Percentiles rank a stretch among this genome's conserved stretches.
phyloP scores from a whole-genome alignment of 164 flowering plant species.

The Protea cynaroides region DNA sequence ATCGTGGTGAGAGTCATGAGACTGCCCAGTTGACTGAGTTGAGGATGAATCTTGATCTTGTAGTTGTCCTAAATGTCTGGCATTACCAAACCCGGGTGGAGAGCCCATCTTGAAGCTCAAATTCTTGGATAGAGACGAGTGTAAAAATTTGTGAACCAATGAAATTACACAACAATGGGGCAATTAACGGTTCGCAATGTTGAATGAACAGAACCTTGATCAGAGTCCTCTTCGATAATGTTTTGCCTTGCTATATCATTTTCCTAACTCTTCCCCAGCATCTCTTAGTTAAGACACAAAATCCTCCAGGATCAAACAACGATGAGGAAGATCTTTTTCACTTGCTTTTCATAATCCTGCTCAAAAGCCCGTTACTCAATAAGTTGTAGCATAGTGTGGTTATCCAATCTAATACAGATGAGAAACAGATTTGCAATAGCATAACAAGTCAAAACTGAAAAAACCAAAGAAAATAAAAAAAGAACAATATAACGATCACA shows the following conservation, averaged over 20 bases:
- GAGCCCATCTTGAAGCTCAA: slow-evolving; percentile 37
- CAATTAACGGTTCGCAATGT: slow-evolving; percentile 26
- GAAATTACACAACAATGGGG: slow-evolving; percentile 37
- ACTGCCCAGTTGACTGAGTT: slow-evolving; percentile 49
- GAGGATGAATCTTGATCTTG: slow-evolving; percentile 55
- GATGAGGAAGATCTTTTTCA: background rate
- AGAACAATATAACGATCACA: too few relatives aligned
- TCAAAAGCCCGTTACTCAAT: background rate
- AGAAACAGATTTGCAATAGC: too few relatives aligned
- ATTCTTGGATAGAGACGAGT: slow-evolving; percentile 24
- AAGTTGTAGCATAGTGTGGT: background rate
- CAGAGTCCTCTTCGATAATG: slow-evolving; percentile 23
- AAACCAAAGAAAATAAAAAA: too few relatives aligned
- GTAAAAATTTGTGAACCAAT: slow-evolving; percentile 26
- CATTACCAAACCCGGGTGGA: slow-evolving; percentile 25
- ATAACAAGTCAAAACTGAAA: too few relatives aligned
- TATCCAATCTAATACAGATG: too few relatives aligned
- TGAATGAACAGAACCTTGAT: slow-evolving; percentile 19
- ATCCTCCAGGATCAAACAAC: background rate
- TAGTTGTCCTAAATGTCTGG: slow-evolving; percentile 34
- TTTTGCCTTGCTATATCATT: slow-evolving; percentile 22
- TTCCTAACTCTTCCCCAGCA: slow-evolving; percentile 6
- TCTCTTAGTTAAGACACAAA: background rate
- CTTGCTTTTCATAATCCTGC: background rate
- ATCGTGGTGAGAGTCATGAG: slow-evolving; percentile 42